A percentile compares a stretch with the other conserved stretches of the same genome.
These are phyloP conservation scores for Phaeotremella skinneri DNA, from an alignment of 768 basidiomycete genomes.

Conservation along the genomic window DNA sequence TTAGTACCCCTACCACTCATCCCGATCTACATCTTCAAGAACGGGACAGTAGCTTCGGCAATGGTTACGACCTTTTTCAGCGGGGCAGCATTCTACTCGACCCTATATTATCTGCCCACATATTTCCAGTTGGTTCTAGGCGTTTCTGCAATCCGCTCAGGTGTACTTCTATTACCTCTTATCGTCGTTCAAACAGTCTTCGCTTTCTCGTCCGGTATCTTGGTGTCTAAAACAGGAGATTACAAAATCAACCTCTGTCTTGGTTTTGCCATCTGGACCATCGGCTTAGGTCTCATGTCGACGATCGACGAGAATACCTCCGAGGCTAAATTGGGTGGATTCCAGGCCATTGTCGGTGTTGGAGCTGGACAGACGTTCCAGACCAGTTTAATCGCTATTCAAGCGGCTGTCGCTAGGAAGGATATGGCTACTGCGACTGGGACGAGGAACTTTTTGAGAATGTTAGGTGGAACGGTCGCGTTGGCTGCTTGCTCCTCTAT, in stretches of 20 bases:
- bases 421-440: conserved; percentile 77
- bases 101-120: conserved; percentile 70
- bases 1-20: conserved; percentile 68
- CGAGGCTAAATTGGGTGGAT: conserved; percentile 60
- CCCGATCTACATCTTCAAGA: conserved; percentile 70
- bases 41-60: conserved; percentile 65
- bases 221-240: conserved; percentile 64
- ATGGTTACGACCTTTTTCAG: conserved; percentile 70
- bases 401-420: conserved; percentile 66
- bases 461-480: conserved; percentile 68
- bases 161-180: conserved; percentile 67
- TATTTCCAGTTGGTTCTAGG: conserved; percentile 67
- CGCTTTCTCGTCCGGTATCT: conserved; percentile 58
- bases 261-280: conserved; percentile 68
- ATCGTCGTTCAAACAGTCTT: conserved; percentile 64
- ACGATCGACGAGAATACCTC: conserved; percentile 59
- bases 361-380: conserved; percentile 61
- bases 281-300: conserved; percentile 70
- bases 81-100: conserved; percentile 48
- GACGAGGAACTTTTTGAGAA: conserved; percentile 58
- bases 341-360: conserved; percentile 61
- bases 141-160: conserved; percentile 64
- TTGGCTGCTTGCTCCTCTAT: conserved; percentile 55
- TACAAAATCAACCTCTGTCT: conserved; percentile 64
- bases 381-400: conserved; percentile 57